Base-by-base conservation (phyloP, 176 grass and related monocot species). In the Triticum turgidum region DNA sequence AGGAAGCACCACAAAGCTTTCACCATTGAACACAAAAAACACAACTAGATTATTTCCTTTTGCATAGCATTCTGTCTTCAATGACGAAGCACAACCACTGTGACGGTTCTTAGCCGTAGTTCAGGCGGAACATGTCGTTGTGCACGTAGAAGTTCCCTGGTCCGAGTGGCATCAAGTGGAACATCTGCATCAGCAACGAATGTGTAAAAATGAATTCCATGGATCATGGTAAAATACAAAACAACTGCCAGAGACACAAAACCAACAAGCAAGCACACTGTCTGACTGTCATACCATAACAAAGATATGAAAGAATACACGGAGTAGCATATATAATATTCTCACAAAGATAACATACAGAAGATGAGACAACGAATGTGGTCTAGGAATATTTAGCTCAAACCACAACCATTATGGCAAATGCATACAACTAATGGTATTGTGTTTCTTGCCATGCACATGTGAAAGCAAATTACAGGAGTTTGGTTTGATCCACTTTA, bases 41-140 rank as follows among this genome's bases (percentile, higher is more conserved):
- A 79, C 52, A 80, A 47, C 59, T n/a, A 27, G 7, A 56, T 65
- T 64, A 52, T 77, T 78, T 70, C 33, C 11, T 70, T 78, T 25
- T 14, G 1, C 14, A 88, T 7, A 65, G 66, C 13, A 66, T 65
- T 51, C 6, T 44, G 5, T 1, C 18, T 61, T 59, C 35, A 5
- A 29, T 74, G 29, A 29, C 14, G 17, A 5, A 61, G 17, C 25
- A 25, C 39, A 12, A 21, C 1, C 69, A 11, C 18, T 34, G 1
- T 0, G 3, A 17, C 33, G 12, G 24, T 61, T 41, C 65, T 90
- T 79, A 93, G 63, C 82, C 91, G 32, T 93, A 93, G 69, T 93
- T 93, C 64, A 93, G 85, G 69, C 88, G 91, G 78, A 90, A 93
- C 78, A 93, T 90, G 77, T 93, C 88, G 8, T 93, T 93, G 77